Percentiles rank a stretch among this genome's conserved stretches.
These are phyloP conservation scores for Fomitopsis betulina DNA, from an alignment of 1,284 basidiomycete genomes.

Conservation along the genomic window DNA sequence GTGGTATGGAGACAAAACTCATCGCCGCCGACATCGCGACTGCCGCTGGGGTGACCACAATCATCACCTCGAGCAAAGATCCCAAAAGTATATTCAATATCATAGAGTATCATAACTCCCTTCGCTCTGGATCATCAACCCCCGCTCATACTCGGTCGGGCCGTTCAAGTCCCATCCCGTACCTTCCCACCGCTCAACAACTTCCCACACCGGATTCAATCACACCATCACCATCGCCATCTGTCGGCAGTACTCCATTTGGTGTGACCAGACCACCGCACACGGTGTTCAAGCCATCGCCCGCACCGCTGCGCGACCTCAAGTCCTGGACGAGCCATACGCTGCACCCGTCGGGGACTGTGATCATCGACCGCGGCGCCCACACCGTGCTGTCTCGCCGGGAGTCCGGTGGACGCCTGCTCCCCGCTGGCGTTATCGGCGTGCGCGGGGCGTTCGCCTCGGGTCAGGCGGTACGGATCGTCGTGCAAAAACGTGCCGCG, in stretches of 20 bases:
- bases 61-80: conserved; percentile 82
- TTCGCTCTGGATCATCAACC: conserved; percentile 30
- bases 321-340: conserved; percentile 97
- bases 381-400: conserved; percentile 79
- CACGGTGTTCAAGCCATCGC: conserved; percentile 82
- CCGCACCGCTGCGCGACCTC: conserved; percentile 78
- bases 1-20: conserved; percentile 99
- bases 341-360: conserved; percentile 80
- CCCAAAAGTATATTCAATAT: conserved; percentile 80
- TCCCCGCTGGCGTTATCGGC: conserved; percentile 87
- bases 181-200: conserved; percentile 4
- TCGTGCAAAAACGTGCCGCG: conserved; percentile 44
- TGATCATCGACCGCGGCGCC: conserved; percentile 89
- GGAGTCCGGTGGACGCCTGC: conserved; percentile 85
- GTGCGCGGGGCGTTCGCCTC: conserved; percentile 90
- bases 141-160: conserved; percentile 31
- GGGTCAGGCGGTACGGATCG: conserved; percentile 88
- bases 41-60: conserved; percentile 91
- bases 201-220: conserved; percentile 7
- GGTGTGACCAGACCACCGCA: conserved; percentile 59
- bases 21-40: conserved; percentile 98
- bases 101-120: conserved; percentile 65
- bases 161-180: conserved; percentile 33
- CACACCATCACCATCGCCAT: conserved; percentile 12
- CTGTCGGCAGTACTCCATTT: conserved; percentile 3